Evolutionary conservation across 2,329 filamentous ascomycete genomes (phyloP).

Genomic region (Tolypocladium pustulatum): DNA sequence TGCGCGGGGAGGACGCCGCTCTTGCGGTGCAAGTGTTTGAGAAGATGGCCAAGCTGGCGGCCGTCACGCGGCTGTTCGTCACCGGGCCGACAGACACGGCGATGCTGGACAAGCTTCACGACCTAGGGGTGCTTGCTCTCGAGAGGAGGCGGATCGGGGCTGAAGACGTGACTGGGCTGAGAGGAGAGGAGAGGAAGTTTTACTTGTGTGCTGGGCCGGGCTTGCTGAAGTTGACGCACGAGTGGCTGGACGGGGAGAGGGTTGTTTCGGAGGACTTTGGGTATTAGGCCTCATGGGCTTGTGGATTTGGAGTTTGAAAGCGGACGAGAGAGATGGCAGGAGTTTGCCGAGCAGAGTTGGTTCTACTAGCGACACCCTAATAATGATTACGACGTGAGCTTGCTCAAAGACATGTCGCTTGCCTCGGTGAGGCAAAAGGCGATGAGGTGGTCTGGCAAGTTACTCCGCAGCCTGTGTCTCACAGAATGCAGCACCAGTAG

Average conservation of each 20-base stretch:
- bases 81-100: constrained; percentile 36
- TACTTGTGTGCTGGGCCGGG: constrained; percentile 36
- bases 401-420: neutral
- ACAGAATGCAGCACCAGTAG: no score
- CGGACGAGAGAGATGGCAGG: neutral
- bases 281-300: constrained; percentile 35
- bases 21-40: constrained; percentile 51
- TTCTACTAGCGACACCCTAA: neutral
- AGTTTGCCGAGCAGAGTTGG: neutral
- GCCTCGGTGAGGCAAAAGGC: neutral
- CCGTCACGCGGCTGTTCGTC: constrained; percentile 50
- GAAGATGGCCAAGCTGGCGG: constrained; percentile 38
- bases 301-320: neutral
- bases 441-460: no score
- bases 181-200: constrained; percentile 34
- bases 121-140: constrained; percentile 20
- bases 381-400: neutral
- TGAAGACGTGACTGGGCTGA: constrained; percentile 30
- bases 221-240: constrained; percentile 28
- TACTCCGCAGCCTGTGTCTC: no score
- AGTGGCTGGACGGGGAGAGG: constrained; percentile 44
- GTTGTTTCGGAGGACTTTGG: constrained; percentile 51
- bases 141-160: constrained; percentile 25
- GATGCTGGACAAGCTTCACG: constrained; percentile 22
- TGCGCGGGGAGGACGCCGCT: constrained; percentile 49